Conservation (phyloP, 208 protist species). For the Crithidia mellificae region DNA sequence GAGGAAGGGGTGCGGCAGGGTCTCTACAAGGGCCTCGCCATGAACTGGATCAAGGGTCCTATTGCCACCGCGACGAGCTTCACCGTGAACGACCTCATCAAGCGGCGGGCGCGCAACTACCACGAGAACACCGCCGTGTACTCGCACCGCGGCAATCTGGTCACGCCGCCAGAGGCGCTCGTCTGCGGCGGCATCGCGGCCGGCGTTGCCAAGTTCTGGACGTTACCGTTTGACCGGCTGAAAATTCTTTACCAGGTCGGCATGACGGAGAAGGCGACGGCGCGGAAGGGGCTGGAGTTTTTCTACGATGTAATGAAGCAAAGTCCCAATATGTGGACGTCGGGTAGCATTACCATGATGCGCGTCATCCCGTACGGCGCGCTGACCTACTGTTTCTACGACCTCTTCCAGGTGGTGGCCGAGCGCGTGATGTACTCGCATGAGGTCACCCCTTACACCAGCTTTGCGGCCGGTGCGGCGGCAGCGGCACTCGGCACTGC, state of each 20-base stretch:
- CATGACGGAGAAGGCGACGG: slow-evolving; percentile 38
- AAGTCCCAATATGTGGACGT: slow-evolving; percentile 85
- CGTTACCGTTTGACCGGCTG: slow-evolving; percentile 90
- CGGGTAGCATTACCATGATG: slow-evolving; percentile 90
- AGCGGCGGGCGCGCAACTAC: slow-evolving; percentile 73
- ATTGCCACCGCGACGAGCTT: slow-evolving; percentile 90
- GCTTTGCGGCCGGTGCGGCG: slow-evolving; percentile 80
- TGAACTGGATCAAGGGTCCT: slow-evolving; percentile 96
- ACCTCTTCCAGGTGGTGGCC: slow-evolving; percentile 84
- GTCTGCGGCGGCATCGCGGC: slow-evolving; percentile 91
- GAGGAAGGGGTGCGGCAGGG: slow-evolving; percentile 80
- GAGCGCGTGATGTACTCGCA: slow-evolving; percentile 76
- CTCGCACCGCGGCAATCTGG: slow-evolving; percentile 42
- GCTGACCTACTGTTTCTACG: slow-evolving; percentile 91
- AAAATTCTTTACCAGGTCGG: slow-evolving; percentile 95
- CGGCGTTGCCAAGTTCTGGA: slow-evolving; percentile 87
- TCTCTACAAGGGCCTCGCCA: slow-evolving; percentile 90
- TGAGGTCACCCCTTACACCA: slow-evolving; percentile 63
- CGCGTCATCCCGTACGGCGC: slow-evolving; percentile 93
- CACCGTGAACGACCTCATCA: slow-evolving; percentile 92
- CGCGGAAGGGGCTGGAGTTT: slow-evolving; percentile 36
- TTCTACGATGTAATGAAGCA: slow-evolving; percentile 55
- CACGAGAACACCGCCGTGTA: slow-evolving; percentile 55
- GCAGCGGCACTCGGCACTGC: slow-evolving; percentile 84
- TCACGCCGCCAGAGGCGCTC: slow-evolving; percentile 77